A percentile compares a stretch with the other conserved stretches of the same genome.
Evolutionary conservation across 2,329 filamentous ascomycete genomes (phyloP).

Genomic region (Xylariaceae sp.): DNA sequence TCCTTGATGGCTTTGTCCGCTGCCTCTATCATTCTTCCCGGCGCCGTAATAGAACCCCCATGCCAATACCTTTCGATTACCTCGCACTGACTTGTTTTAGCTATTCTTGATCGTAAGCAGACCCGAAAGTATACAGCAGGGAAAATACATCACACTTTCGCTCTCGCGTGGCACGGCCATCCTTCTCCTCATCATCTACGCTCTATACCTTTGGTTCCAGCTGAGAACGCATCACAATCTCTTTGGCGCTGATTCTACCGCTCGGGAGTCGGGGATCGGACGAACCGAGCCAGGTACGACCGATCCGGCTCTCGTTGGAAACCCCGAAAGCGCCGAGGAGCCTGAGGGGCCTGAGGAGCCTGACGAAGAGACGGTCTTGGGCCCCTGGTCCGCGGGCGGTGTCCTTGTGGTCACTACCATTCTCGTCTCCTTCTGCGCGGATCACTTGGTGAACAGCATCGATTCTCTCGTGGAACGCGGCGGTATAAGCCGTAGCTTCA

Average conservation of each 20-base stretch:
- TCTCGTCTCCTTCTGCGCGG: conserved; percentile 66
- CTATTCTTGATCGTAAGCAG: conserved; percentile 60
- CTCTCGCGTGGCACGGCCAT: conserved; percentile 72
- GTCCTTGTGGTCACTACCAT: conserved; percentile 66
- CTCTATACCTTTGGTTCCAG: conserved; percentile 73
- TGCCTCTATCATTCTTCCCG: conserved; percentile 73
- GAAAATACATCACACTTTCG: conserved; percentile 56
- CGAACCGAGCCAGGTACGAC: conserved; percentile 8
- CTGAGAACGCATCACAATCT: conserved; percentile 67
- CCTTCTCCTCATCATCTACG: conserved; percentile 68
- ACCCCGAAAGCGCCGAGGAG: conserved; percentile 35
- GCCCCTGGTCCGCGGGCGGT: conserved; percentile 56
- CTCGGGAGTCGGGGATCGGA: conserved; percentile 18
- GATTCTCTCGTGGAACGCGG: conserved; percentile 63
- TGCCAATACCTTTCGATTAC: not conserved
- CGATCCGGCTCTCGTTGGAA: conserved; percentile 29
- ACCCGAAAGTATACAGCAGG: conserved; percentile 32
- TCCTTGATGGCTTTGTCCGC: conserved; percentile 72
- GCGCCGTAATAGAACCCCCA: conserved; percentile 45
- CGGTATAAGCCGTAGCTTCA: conserved; percentile 73
- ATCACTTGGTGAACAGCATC: conserved; percentile 72
- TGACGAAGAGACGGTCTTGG: conserved; percentile 42
- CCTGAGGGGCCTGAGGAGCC: conserved; percentile 13
- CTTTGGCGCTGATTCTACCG: conserved; percentile 50
- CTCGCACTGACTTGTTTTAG: conserved; percentile 32